Conservation (phyloP, 805 yeast species). For the Suhomyces canberraensis region DNA sequence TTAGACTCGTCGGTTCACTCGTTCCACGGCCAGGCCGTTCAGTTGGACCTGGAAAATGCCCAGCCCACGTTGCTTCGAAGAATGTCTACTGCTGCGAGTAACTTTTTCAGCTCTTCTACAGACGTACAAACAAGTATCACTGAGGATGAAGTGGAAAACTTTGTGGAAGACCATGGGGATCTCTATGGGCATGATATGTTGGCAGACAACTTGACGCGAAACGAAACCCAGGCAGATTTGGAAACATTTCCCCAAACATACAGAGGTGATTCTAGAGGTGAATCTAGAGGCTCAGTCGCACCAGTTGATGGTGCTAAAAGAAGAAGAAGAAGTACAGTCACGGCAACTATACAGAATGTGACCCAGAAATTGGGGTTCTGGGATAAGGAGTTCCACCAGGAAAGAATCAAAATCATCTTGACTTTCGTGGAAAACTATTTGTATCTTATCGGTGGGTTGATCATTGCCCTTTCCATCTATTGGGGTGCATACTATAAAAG, state of each 20-base stretch:
- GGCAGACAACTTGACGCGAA: constrained; percentile 3
- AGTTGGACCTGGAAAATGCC: constrained; percentile 1
- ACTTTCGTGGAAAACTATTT: constrained; percentile 24
- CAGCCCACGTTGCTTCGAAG: not conserved
- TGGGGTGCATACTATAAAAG: constrained; percentile 32
- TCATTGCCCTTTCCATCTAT: constrained; percentile 24
- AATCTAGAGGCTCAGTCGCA: not conserved
- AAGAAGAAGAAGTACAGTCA: constrained; percentile 19
- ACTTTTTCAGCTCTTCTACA: not conserved
- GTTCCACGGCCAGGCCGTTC: not conserved
- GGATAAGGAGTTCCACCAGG: constrained; percentile 26
- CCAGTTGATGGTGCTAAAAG: not conserved
- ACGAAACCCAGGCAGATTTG: not conserved
- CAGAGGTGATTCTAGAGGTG: constrained; percentile 4
- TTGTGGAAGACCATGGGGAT: constrained; percentile 8
- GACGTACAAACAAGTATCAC: not conserved
- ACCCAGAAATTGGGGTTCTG: constrained; percentile 23
- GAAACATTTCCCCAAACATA: constrained; percentile 9
- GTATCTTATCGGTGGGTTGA: constrained; percentile 21
- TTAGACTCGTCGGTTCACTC: not conserved
- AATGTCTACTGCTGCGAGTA: not conserved
- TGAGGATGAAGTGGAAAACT: constrained; percentile 5
- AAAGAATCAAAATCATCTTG: constrained; percentile 18
- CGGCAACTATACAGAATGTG: constrained; percentile 17
- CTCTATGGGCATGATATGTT: constrained; percentile 12